Percentiles rank a stretch among this genome's conserved stretches.
Evolutionary conservation across 2,329 filamentous ascomycete species (phyloP).

Genomic region (Laburnicola sp.): DNA sequence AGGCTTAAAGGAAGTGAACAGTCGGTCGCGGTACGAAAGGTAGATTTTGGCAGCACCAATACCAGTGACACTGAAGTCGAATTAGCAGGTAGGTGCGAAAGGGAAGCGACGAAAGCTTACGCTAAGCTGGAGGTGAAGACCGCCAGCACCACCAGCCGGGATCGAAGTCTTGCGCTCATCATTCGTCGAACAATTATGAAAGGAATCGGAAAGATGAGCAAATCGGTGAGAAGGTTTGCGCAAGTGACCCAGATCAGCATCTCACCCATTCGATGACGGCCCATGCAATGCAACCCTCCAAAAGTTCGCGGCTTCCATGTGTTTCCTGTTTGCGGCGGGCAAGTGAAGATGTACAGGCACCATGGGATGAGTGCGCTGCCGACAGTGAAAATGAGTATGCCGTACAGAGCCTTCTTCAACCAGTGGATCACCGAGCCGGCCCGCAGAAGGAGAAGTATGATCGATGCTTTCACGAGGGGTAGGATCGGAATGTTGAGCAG

Average conservation of each 20-base stretch:
- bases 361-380: conserved; percentile 43
- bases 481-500: conserved; percentile 47
- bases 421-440: conserved; percentile 45
- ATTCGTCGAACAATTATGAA: conserved; percentile 47
- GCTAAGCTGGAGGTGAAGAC: conserved; percentile 47
- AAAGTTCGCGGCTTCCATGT: conserved; percentile 46
- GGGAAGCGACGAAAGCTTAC: conserved; percentile 23
- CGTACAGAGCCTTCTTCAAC: conserved; percentile 44
- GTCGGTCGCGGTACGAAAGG: conserved; percentile 46
- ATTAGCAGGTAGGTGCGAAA: conserved; percentile 12
- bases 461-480: conserved; percentile 47
- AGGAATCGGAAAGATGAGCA: conserved; percentile 47
- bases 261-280: conserved; percentile 42
- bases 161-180: conserved; percentile 46
- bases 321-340: conserved; percentile 45
- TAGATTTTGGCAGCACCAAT: conserved; percentile 48
- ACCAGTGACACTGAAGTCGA: conserved; percentile 37
- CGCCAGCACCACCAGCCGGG: conserved; percentile 43
- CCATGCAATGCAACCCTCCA: conserved; percentile 45
- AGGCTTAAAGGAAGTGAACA: conserved; percentile 39
- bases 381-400: conserved; percentile 42
- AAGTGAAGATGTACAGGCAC: conserved; percentile 46
- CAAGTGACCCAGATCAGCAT: conserved; percentile 48
- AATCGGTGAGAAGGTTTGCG: conserved; percentile 47
- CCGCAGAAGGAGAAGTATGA: conserved; percentile 45